phyloP scores from a whole-genome alignment of 805 yeast genomes.

The Cyberlindnera subsufficiens region DNA sequence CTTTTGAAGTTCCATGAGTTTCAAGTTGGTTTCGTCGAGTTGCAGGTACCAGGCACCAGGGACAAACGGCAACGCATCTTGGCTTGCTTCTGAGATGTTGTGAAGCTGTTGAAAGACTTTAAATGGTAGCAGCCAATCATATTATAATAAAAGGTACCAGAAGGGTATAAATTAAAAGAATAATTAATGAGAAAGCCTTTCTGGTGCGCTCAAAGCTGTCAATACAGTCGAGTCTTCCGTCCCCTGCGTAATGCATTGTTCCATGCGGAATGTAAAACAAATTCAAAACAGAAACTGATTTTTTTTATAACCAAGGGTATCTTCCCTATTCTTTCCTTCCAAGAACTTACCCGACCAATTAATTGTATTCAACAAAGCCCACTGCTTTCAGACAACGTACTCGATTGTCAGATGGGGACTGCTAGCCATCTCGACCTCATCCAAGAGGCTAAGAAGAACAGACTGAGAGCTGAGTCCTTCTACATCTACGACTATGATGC shows the following conservation, averaged over 20 bases:
- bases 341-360: neutral
- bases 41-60: no score
- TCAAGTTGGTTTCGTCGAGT: no score
- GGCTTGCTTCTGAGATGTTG: no score
- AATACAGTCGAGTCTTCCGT: neutral
- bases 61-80: no score
- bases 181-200: no score
- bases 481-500: constrained; percentile 28
- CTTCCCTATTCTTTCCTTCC: neutral
- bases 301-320: neutral
- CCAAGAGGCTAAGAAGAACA: constrained; percentile 24
- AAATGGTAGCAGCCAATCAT: no score
- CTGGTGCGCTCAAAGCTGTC: neutral
- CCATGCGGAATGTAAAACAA: constrained; percentile 4
- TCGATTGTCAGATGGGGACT: neutral
- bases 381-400: neutral
- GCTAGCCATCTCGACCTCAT: constrained; percentile 21
- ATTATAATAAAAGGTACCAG: no score
- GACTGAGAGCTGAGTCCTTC: constrained; percentile 24
- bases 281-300: neutral
- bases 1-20: no score
- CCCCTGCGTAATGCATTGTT: neutral
- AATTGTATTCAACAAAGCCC: neutral
- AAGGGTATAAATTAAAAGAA: no score
- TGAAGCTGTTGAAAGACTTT: no score